phyloP scores from a whole-genome alignment of 129 eudicot genomes.

The Artemisia argyi region DNA sequence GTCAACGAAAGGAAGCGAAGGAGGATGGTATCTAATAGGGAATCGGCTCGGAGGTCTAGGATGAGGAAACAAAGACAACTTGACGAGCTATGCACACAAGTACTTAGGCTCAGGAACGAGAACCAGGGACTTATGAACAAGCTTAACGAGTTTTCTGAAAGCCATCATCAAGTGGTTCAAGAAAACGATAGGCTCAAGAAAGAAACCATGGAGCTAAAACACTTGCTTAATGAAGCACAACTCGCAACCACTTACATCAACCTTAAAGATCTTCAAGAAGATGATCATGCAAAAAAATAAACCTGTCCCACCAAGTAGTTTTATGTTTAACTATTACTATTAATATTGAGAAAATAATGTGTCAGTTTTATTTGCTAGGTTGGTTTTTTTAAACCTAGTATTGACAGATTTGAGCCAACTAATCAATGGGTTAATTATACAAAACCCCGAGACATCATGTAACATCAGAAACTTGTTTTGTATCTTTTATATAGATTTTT shows the following conservation, averaged over 20 bases:
- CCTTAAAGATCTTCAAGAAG: constrained; percentile 37
- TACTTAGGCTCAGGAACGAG: constrained; percentile 58
- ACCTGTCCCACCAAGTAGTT: not conserved
- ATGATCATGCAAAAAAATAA: not conserved
- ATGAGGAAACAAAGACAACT: constrained; percentile 89
- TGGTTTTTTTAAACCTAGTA: constrained; percentile 1
- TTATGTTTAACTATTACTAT: not conserved
- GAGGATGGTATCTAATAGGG: constrained; percentile 81
- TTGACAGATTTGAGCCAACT: not conserved
- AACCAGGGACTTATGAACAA: constrained; percentile 54
- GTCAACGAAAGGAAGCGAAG: constrained; percentile 66
- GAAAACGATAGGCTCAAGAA: constrained; percentile 72
- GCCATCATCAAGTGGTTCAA: constrained; percentile 46
- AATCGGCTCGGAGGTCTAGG: constrained; percentile 83
- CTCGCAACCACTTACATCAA: constrained; percentile 36
- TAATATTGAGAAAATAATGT: not conserved
- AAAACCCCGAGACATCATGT: too few species aligned
- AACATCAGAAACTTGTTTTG: too few species aligned
- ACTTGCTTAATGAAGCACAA: constrained; percentile 49
- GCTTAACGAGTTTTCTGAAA: constrained; percentile 49
- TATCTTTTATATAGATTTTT: too few species aligned
- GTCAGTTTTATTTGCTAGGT: constrained; percentile 6
- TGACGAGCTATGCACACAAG: constrained; percentile 82
- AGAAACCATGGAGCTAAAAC: constrained; percentile 60
- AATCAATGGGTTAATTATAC: not conserved